A percentile compares a stretch with the other conserved stretches of the same genome.
phyloP scores from a whole-genome alignment of 805 yeast species.

The Candida arabinofermentans region DNA sequence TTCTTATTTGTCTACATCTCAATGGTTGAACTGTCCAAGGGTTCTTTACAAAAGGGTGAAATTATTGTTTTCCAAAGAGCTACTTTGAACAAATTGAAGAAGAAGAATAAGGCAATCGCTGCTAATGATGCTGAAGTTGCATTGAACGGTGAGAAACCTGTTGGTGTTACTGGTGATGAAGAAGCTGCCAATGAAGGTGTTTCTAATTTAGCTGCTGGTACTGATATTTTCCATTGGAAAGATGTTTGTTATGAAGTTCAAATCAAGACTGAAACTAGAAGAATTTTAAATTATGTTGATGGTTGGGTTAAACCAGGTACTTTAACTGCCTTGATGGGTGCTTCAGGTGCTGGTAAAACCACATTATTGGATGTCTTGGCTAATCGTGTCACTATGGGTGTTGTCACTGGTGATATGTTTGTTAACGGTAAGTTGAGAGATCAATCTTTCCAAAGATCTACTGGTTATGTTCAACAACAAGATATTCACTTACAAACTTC shows the following conservation, averaged over 20 bases:
- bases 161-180: slow-evolving; percentile 22
- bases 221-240: slow-evolving; percentile 72
- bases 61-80: slow-evolving; percentile 58
- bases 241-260: slow-evolving; percentile 67
- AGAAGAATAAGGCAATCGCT: slow-evolving; percentile 30
- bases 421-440: slow-evolving; percentile 51
- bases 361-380: slow-evolving; percentile 51
- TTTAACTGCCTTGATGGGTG: slow-evolving; percentile 68
- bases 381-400: slow-evolving; percentile 52
- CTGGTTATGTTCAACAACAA: slow-evolving; percentile 60
- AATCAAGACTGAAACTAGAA: slow-evolving; percentile 55
- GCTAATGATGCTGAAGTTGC: slow-evolving; percentile 27
- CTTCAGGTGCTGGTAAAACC: slow-evolving; percentile 63
- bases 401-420: slow-evolving; percentile 53
- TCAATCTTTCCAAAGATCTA: slow-evolving; percentile 47
- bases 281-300: slow-evolving; percentile 61
- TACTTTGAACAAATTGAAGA: slow-evolving; percentile 45
- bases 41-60: slow-evolving; percentile 71
- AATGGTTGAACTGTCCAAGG: slow-evolving; percentile 53
- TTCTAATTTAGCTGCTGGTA: slow-evolving; percentile 28
- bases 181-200: slow-evolving; percentile 27
- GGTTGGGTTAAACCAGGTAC: slow-evolving; percentile 87
- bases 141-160: slow-evolving; percentile 22
- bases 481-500: slow-evolving; percentile 49
- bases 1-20: slow-evolving; percentile 51